Conservation (phyloP, 176 grass and related monocot genomes). For the Tuctoria greenei region DNA sequence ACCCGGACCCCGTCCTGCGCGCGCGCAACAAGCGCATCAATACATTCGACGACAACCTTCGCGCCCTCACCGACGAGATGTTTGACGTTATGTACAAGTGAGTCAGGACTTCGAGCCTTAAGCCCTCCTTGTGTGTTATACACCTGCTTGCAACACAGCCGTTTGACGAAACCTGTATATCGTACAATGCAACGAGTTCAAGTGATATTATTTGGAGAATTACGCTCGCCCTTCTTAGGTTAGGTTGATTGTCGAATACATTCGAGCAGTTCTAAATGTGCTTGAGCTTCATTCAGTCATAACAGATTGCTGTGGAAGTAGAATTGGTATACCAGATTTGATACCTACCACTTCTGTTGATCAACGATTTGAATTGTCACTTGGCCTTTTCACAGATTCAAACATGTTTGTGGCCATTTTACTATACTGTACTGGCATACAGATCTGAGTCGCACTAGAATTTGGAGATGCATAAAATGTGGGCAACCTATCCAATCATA, state of each 20-base stretch:
- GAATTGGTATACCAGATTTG: no score
- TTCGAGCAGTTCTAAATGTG: background rate
- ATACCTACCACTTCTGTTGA: no score
- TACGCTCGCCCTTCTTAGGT: background rate
- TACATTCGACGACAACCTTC: constrained; percentile 70
- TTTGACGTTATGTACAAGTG: constrained; percentile 99
- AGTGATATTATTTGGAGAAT: background rate
- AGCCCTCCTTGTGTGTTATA: background rate
- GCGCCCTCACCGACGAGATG: constrained; percentile 71
- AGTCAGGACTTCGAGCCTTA: constrained; percentile 11
- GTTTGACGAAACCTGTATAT: constrained; percentile 16
- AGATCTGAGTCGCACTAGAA: background rate
- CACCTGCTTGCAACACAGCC: background rate
- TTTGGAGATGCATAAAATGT: background rate
- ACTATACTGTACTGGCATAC: background rate
- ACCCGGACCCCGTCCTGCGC: constrained; percentile 78
- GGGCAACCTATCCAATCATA: background rate
- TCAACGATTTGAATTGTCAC: background rate
- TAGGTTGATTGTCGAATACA: background rate
- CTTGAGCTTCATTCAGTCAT: background rate
- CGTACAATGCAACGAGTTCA: background rate
- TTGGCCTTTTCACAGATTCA: background rate
- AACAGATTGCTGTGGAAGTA: background rate
- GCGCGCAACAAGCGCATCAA: constrained; percentile 84
- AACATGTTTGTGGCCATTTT: background rate